Conservation (phyloP, 352 stramenopile genomes). For the Phytopythium kandeliae region DNA sequence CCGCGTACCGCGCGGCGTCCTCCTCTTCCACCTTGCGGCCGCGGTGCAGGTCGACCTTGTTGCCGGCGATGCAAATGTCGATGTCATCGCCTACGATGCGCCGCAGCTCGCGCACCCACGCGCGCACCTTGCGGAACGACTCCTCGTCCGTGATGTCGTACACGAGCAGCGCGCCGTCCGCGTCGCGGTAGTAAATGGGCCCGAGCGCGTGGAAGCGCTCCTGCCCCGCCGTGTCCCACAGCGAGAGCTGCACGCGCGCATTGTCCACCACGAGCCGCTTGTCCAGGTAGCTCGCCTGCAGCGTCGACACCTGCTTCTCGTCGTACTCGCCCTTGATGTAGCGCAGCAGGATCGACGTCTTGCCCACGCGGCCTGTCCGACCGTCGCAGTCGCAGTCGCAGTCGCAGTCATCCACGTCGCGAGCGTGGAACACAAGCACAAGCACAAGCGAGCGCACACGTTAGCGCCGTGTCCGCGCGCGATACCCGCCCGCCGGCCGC, state of each 20-base stretch:
- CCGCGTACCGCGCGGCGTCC: conserved; percentile 81
- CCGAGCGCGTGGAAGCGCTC: conserved; percentile 85
- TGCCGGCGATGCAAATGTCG: conserved; percentile 89
- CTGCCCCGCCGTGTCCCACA: conserved; percentile 87
- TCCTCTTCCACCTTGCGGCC: conserved; percentile 85
- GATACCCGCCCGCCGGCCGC: not conserved
- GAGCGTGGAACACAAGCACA: too few species aligned
- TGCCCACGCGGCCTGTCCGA: conserved; percentile 91
- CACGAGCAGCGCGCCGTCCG: conserved; percentile 84
- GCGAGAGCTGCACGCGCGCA: conserved; percentile 67
- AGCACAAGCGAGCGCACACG: too few species aligned
- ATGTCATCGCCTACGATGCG: conserved; percentile 91
- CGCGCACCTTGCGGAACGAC: conserved; percentile 90
- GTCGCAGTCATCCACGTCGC: too few species aligned
- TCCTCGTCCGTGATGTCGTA: conserved; percentile 92
- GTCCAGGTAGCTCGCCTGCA: conserved; percentile 93
- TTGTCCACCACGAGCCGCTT: conserved; percentile 87
- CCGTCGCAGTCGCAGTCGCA: too few species aligned
- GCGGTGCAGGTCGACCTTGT: conserved; percentile 90
- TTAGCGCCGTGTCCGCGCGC: too few species aligned
- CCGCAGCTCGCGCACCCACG: conserved; percentile 90
- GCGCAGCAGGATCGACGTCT: conserved; percentile 93
- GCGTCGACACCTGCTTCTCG: conserved; percentile 88
- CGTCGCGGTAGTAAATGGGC: conserved; percentile 90
- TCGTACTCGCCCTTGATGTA: conserved; percentile 94